Conservation (phyloP, 352 stramenopile species). For the Phytophthora hibernalis region DNA sequence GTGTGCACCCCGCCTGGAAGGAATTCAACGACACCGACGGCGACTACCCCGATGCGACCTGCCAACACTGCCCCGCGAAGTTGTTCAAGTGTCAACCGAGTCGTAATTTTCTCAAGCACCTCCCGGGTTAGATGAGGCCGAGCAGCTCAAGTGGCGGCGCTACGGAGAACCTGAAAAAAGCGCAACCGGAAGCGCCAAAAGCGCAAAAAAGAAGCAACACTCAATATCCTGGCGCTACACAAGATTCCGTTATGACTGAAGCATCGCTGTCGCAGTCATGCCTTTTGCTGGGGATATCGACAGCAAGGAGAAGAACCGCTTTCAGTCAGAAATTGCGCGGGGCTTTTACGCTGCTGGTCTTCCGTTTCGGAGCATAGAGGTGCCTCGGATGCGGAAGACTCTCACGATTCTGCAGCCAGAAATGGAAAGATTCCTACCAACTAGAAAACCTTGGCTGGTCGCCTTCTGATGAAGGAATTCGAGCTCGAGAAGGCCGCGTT, state of each 20-base stretch:
- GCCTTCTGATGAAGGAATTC: conserved; percentile 1
- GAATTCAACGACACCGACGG: not conserved
- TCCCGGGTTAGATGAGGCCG: not conserved
- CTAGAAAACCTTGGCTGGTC: conserved; percentile 9
- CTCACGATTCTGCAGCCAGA: conserved; percentile 5
- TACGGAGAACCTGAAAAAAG: conserved; percentile 6
- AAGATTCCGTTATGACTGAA: conserved; percentile 12
- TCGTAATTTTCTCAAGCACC: conserved; percentile 2
- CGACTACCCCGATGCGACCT: not conserved
- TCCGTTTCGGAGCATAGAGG: conserved; percentile 6
- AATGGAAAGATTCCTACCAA: not conserved
- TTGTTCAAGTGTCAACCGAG: conserved; percentile 10
- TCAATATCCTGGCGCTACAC: not conserved
- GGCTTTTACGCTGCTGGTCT: conserved; percentile 17
- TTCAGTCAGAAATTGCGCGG: conserved; percentile 7
- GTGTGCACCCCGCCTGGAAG: not conserved
- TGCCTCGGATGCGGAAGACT: conserved; percentile 2
- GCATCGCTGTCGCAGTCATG: not conserved
- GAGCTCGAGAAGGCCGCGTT: conserved; percentile 6
- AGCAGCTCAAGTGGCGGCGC: conserved; percentile 6
- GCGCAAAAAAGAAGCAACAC: not conserved
- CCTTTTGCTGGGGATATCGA: not conserved
- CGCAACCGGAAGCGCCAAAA: conserved; percentile 1
- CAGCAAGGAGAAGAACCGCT: not conserved
- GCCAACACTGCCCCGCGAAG: not conserved